Evolutionary conservation across 495 filamentous ascomycete genomes (phyloP).

Genomic region (Podospora didyma): DNA sequence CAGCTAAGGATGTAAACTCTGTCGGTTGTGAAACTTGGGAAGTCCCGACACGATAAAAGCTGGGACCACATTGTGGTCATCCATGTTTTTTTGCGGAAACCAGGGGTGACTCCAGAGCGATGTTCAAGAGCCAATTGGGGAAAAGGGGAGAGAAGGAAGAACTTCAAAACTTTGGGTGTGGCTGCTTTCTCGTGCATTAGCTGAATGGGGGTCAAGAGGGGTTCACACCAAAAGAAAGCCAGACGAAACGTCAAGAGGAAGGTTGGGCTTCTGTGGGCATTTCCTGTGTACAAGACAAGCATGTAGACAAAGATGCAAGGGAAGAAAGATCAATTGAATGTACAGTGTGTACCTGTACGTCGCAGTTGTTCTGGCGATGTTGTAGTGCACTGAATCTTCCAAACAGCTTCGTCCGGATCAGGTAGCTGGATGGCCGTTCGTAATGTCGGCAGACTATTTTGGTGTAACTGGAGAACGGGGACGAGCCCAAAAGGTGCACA

Average conservation of each 20-base stretch:
- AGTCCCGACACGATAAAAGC: constrained; percentile 1
- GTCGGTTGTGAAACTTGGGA: constrained; percentile 11
- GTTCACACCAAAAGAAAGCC: neutral
- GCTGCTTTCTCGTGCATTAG: neutral
- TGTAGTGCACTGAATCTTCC: neutral
- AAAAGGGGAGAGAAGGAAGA: neutral
- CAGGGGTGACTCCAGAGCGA: neutral
- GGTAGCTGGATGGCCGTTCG: neutral
- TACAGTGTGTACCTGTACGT: too few relatives aligned
- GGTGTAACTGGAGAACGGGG: neutral
- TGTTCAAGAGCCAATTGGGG: neutral
- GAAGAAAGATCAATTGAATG: too few relatives aligned
- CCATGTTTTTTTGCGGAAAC: neutral
- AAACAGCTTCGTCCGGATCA: neutral
- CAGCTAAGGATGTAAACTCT: neutral
- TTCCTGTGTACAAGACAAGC: too few relatives aligned
- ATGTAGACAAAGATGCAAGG: too few relatives aligned
- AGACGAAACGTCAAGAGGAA: neutral
- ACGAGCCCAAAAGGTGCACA: neutral
- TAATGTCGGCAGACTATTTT: neutral
- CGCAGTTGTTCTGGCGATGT: too few relatives aligned
- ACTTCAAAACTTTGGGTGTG: neutral
- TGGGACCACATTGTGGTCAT: neutral
- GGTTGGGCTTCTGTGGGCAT: too few relatives aligned
- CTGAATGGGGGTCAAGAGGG: neutral